Evolutionary conservation across 495 filamentous ascomycete species (phyloP), one percentile per base, ranked within the genome.

Genomic region (Gamarada debralockiae): DNA sequence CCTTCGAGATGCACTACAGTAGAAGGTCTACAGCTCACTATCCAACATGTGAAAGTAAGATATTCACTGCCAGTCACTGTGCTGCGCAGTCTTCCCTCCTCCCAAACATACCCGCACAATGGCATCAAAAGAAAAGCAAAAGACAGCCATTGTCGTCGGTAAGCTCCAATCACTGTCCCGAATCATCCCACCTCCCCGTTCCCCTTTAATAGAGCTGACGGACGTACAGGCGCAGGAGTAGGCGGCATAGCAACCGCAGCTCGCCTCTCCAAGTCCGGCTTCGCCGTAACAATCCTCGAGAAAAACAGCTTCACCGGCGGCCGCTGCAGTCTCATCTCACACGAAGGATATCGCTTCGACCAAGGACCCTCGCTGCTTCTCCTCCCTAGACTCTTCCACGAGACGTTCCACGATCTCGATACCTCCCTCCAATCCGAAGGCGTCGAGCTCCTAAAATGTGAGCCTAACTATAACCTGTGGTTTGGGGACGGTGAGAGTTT

Each of bases 291-390:
- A 0, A 80, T 88, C 8, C 61, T 86, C 9, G 84, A 88, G 62
- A 86, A 86, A 70, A 85, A 88, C 63, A 63, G 61, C 22, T 85
- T 83, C 65, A 79, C 81, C 0, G 84, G 84, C 37, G 84, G 84
- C 0, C 67, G 84, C 36, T 88, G 84, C 63, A 80, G 74, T 22
- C 61, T 87, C 22, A 67, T 86, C 39, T 61, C 69, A 21, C 67
- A 76, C 49, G 65, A 75, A 47, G 80, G 75, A 24, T 80, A 80
- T 58, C 77, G 84, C 20, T 87, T 87, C 69, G 84, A 88, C 62
- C 83, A 86, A 72, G 84, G 84, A 0, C 84, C 84, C 0, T 86
- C 83, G 0, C 73, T 88, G 3, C 75, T 89, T 2, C 69, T 89
- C 4, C 81, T 89, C 24, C 85, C 84, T 3, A 73, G 73, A 41